Evolutionary conservation across 768 basidiomycete genomes (phyloP).

Genomic region (Rhodotorula kratochvilovae): DNA sequence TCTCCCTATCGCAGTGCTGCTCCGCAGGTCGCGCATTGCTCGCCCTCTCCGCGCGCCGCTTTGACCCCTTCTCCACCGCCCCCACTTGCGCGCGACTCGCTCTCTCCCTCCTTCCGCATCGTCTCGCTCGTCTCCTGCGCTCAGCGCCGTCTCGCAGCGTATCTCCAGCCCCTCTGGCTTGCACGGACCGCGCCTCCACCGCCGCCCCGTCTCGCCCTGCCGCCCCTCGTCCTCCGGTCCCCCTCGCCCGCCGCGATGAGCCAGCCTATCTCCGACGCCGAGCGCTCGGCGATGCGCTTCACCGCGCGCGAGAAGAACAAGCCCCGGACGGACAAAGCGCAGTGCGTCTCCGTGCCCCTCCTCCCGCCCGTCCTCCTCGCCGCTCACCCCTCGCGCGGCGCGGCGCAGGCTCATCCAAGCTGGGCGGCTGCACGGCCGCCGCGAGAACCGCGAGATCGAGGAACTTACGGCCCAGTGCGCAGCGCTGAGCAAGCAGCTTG

Average conservation of each 20-base stretch:
- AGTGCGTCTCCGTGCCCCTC: not conserved
- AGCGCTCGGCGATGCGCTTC: not conserved
- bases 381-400: not conserved
- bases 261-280: not conserved
- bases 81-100: no score
- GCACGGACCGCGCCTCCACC: no score
- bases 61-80: no score
- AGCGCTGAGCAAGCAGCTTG: not conserved
- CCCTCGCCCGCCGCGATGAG: not conserved
- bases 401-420: not conserved
- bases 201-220: no score
- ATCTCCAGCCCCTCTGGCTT: no score
- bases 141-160: no score
- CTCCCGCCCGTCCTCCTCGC: not conserved
- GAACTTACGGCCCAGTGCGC: not conserved
- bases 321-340: not conserved
- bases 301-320: not conserved
- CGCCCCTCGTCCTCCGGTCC: not conserved
- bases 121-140: no score
- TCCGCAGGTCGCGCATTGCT: no score
- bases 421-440: not conserved
- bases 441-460: constrained; percentile 2
- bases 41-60: no score
- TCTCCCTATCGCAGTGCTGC: no score
- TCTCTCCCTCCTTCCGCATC: no score